Evolutionary conservation across 148 eudicot species (phyloP).

Genomic region (Amaranthus cruentus): DNA sequence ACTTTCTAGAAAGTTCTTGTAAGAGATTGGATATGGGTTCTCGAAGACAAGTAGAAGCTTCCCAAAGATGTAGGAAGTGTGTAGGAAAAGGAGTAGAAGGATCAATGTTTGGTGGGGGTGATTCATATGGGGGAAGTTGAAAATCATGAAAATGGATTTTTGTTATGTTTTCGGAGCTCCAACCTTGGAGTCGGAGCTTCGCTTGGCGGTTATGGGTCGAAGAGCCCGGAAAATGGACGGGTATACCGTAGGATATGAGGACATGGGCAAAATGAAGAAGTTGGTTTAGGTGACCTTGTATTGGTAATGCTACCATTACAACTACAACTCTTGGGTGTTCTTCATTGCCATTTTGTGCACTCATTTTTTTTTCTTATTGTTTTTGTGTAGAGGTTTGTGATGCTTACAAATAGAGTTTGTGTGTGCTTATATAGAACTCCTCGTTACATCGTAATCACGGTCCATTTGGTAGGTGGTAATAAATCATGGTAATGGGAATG

Average conservation of each 20-base stretch:
- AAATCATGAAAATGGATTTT: slow-evolving; percentile 52
- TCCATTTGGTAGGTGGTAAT: no score
- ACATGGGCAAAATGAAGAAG: slow-evolving; percentile 59
- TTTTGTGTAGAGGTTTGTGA: no score
- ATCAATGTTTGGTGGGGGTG: slow-evolving; percentile 29
- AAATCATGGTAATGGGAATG: no score
- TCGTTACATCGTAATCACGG: no score
- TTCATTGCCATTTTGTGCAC: not conserved
- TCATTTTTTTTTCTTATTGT: slow-evolving; percentile 7
- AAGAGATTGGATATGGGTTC: slow-evolving; percentile 29
- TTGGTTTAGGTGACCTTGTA: slow-evolving; percentile 74
- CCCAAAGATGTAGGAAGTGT: slow-evolving; percentile 41
- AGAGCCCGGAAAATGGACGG: slow-evolving; percentile 48
- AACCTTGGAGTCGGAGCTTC: slow-evolving; percentile 37
- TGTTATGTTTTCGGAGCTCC: slow-evolving; percentile 12
- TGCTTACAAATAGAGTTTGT: no score
- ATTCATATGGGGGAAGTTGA: slow-evolving; percentile 29
- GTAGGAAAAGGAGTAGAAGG: slow-evolving; percentile 28
- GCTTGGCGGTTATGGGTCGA: slow-evolving; percentile 45
- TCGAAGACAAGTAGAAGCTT: slow-evolving; percentile 31
- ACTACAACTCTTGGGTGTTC: slow-evolving; percentile 22
- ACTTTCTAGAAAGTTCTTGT: slow-evolving; percentile 14
- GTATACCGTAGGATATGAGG: slow-evolving; percentile 38
- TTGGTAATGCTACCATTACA: slow-evolving; percentile 59
- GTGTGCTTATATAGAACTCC: no score